These are phyloP conservation scores for Aspergillus felis DNA, from an alignment of 2,329 filamentous ascomycete species.

Conservation along the genomic window DNA sequence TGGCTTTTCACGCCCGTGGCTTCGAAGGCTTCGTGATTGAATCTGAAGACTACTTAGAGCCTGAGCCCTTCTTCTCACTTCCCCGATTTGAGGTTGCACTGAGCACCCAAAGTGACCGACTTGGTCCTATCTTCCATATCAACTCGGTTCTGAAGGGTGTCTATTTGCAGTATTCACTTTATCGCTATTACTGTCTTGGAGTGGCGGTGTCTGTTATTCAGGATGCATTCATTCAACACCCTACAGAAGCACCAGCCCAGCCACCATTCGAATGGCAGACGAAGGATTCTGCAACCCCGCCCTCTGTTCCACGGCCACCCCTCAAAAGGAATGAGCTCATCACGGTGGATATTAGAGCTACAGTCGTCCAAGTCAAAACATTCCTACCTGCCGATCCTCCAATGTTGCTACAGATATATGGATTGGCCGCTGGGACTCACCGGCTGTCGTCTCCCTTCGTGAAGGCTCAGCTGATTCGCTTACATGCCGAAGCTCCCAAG, in stretches of 20 bases:
- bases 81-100: constrained; percentile 85
- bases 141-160: constrained; percentile 77
- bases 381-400: constrained; percentile 85
- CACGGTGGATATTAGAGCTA: constrained; percentile 75
- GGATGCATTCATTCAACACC: constrained; percentile 55
- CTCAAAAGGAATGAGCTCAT: constrained; percentile 59
- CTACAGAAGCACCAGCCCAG: constrained; percentile 12
- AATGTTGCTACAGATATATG: constrained; percentile 84
- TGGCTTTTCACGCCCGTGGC: constrained; percentile 76
- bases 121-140: constrained; percentile 83
- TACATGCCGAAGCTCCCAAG: constrained; percentile 83
- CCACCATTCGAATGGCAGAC: constrained; percentile 8
- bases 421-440: constrained; percentile 76
- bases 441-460: constrained; percentile 83
- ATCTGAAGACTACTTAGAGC: constrained; percentile 75
- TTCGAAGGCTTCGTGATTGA: constrained; percentile 91
- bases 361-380: constrained; percentile 81
- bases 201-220: constrained; percentile 73
- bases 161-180: constrained; percentile 84
- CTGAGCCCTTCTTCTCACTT: constrained; percentile 79
- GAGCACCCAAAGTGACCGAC: constrained; percentile 77
- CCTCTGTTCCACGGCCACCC: constrained; percentile 25
- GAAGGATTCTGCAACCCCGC: constrained; percentile 16
- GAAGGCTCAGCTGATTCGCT: constrained; percentile 69
- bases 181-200: constrained; percentile 84